Percentiles rank a stretch among this genome's conserved stretches.
Evolutionary conservation across 345 rosid species (phyloP).

Genomic region (Eutrema yunnanense): DNA sequence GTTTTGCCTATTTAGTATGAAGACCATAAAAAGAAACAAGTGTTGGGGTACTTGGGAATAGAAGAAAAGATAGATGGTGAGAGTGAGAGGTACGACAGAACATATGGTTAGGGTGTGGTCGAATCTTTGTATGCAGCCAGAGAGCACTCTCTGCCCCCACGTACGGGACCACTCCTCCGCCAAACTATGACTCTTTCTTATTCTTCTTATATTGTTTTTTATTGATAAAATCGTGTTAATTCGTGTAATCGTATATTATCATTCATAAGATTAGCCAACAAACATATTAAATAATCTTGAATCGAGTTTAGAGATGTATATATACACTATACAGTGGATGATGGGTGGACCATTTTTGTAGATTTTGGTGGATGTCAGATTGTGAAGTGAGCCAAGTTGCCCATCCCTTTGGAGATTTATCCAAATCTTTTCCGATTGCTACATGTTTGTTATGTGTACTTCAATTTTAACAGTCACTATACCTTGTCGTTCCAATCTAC

Average conservation of each 20-base stretch:
- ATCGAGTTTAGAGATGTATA: neutral
- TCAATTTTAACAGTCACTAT: neutral
- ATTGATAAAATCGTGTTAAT: neutral
- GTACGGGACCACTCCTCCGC: conserved; percentile 13
- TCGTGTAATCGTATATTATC: neutral
- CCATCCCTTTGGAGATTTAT: conserved; percentile 27
- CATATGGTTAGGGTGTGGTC: conserved; percentile 30
- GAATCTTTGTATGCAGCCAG: conserved; percentile 17
- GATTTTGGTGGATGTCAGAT: conserved; percentile 15
- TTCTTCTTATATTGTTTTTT: neutral
- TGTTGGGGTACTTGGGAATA: neutral
- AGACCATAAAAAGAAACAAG: conserved; percentile 4
- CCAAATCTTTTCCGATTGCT: conserved; percentile 28
- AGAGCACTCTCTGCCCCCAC: conserved; percentile 15
- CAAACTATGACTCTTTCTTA: neutral
- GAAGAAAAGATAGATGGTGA: conserved; percentile 8
- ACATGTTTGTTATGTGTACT: conserved; percentile 15
- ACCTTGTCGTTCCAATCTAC: neutral
- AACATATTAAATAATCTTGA: neutral
- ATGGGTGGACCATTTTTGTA: conserved; percentile 17
- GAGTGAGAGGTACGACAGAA: conserved; percentile 9
- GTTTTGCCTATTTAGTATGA: neutral
- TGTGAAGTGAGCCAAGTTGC: conserved; percentile 28
- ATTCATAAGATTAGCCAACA: neutral
- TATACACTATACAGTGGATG: neutral